A percentile compares a stretch with the other conserved stretches of the same genome.
Conservation (phyloP, 345 rosid genomes). For the Syzygium jambos region DNA sequence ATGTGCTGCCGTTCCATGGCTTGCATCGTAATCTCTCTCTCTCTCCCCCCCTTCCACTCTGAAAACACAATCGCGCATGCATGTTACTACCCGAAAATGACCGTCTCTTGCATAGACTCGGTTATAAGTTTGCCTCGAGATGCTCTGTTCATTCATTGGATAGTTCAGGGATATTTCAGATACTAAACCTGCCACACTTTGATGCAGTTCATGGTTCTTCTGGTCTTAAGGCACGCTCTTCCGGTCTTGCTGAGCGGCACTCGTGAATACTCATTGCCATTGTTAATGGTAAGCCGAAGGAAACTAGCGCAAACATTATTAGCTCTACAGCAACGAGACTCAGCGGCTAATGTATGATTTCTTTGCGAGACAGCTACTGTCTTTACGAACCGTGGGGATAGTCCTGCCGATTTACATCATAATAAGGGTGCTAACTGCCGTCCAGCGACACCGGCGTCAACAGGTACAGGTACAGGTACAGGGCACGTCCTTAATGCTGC, state of each 20-base stretch:
- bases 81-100: not conserved
- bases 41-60: not conserved
- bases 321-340: not conserved
- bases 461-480: slow-evolving; percentile 48
- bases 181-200: not conserved
- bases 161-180: not conserved
- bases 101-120: not conserved
- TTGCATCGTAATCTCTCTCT: slow-evolving; percentile 32
- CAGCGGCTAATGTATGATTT: not conserved
- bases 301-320: not conserved
- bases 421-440: slow-evolving; percentile 30
- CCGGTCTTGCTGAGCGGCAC: slow-evolving; percentile 45
- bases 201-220: slow-evolving; percentile 74
- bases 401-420: slow-evolving; percentile 67
- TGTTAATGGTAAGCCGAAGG: slow-evolving; percentile 35
- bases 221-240: slow-evolving; percentile 66
- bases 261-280: slow-evolving; percentile 36
- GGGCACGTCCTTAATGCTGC: not conserved
- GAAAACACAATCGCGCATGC: not conserved
- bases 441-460: slow-evolving; percentile 34
- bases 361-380: slow-evolving; percentile 33
- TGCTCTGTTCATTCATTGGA: not conserved
- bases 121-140: not conserved
- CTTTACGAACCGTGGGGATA: slow-evolving; percentile 52
- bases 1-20: slow-evolving; percentile 56